phyloP scores from a whole-genome alignment of 2,329 filamentous ascomycete species.

The Arthrinium puccinioides region DNA sequence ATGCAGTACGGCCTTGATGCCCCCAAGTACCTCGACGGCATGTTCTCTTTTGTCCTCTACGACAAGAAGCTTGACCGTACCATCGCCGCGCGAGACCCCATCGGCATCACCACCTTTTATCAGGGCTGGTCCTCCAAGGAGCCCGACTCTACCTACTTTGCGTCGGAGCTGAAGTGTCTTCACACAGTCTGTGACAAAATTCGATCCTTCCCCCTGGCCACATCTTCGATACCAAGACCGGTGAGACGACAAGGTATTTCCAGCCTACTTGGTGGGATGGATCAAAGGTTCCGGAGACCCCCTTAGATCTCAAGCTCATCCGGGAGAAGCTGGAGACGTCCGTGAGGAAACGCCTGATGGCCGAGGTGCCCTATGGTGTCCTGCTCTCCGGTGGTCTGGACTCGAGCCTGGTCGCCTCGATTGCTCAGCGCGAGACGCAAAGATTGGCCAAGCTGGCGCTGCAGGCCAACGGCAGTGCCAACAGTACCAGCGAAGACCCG shows the following conservation, averaged over 20 bases:
- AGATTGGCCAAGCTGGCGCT: constrained; percentile 62
- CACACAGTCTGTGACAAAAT: constrained; percentile 94
- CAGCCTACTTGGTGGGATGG: constrained; percentile 90
- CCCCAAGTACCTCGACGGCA: constrained; percentile 90
- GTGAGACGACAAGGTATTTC: constrained; percentile 80
- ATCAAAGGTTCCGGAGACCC: constrained; percentile 66
- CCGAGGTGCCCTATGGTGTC: constrained; percentile 96
- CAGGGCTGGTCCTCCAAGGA: constrained; percentile 83
- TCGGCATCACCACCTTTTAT: constrained; percentile 96
- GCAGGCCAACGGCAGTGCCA: constrained; percentile 33
- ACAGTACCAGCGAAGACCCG: constrained; percentile 38
- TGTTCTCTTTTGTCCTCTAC: constrained; percentile 99
- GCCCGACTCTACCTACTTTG: constrained; percentile 85
- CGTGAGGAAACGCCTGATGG: constrained; percentile 96
- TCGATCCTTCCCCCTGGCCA: constrained; percentile 87
- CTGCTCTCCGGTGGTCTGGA: constrained; percentile 91
- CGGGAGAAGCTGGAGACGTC: constrained; percentile 80
- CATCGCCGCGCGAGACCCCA: constrained; percentile 90
- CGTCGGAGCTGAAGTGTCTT: constrained; percentile 91
- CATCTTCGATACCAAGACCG: constrained; percentile 89
- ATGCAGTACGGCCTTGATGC: constrained; percentile 87
- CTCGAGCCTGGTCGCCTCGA: constrained; percentile 89
- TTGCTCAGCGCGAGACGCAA: constrained; percentile 87
- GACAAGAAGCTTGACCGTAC: constrained; percentile 91
- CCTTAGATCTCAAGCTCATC: constrained; percentile 76